Evolutionary conservation across 192 early-diverging fungal species (phyloP).

Genomic region (Chytriomyces hyalinus): DNA sequence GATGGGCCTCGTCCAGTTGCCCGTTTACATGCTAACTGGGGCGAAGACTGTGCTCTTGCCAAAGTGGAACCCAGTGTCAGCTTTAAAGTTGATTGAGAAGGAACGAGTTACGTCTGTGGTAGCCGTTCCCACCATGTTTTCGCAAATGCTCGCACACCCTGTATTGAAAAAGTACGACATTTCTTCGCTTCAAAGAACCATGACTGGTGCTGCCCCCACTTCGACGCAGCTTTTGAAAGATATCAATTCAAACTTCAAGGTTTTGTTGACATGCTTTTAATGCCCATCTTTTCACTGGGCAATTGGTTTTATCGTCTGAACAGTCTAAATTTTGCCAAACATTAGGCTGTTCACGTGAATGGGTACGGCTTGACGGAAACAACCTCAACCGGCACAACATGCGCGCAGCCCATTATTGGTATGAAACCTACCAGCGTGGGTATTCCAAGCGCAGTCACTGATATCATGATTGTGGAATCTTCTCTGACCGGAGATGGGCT

Average conservation of each 20-base stretch:
- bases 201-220: slow-evolving; percentile 16
- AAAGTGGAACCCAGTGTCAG: slow-evolving; percentile 32
- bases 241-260: slow-evolving; percentile 7
- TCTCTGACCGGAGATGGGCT: background rate
- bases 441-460: background rate
- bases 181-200: background rate
- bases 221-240: background rate
- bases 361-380: slow-evolving; percentile 41
- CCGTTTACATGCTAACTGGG: background rate
- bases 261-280: background rate
- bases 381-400: slow-evolving; percentile 3
- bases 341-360: background rate
- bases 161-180: slow-evolving; percentile 13
- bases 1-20: background rate
- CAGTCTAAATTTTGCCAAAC: background rate
- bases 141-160: slow-evolving; percentile 27
- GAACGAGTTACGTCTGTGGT: slow-evolving; percentile 24
- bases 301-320: background rate
- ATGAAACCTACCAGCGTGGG: slow-evolving; percentile 30
- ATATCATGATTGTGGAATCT: slow-evolving; percentile 20
- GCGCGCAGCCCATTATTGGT: slow-evolving; percentile 4
- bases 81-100: slow-evolving; percentile 32
- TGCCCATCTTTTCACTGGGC: too few relatives aligned
- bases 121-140: slow-evolving; percentile 34
- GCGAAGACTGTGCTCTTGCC: slow-evolving; percentile 28